A percentile compares a stretch with the other conserved stretches of the same genome.
Evolutionary conservation across 768 basidiomycete genomes (phyloP).

Genomic region (Leucocoprinus sp.): DNA sequence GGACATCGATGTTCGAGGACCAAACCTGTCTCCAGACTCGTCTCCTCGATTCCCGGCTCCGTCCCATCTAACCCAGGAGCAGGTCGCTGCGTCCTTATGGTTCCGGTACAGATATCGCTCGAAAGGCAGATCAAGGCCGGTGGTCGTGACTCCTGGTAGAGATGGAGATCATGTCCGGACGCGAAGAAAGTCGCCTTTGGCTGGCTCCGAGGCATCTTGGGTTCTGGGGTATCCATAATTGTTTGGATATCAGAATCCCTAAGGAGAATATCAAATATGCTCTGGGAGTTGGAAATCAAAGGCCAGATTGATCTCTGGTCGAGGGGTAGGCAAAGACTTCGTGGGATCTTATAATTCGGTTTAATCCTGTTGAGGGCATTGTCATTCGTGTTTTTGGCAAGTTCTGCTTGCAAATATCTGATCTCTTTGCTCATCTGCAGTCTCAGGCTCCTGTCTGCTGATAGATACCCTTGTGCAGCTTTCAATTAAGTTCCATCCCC

Average conservation of each 20-base stretch:
- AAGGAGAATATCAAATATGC: background rate
- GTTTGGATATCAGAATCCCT: background rate
- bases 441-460: background rate
- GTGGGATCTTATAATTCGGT: too few relatives aligned
- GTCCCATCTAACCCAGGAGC: background rate
- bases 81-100: constrained; percentile 2
- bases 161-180: background rate
- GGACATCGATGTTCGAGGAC: background rate
- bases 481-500: background rate
- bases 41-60: background rate
- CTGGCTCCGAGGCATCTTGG: background rate
- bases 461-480: background rate
- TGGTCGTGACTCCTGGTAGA: background rate
- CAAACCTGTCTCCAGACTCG: background rate
- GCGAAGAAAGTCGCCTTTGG: constrained; percentile 5
- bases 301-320: background rate
- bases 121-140: constrained; percentile 5
- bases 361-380: background rate
- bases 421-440: background rate
- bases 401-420: background rate
- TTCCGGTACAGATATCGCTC: constrained; percentile 8
- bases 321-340: too few relatives aligned
- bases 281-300: background rate
- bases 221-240: background rate
- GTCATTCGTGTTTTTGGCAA: background rate